Evolutionary conservation across 345 rosid species (phyloP), one percentile per base, ranked within the genome.

Genomic region (Populus tremula): DNA sequence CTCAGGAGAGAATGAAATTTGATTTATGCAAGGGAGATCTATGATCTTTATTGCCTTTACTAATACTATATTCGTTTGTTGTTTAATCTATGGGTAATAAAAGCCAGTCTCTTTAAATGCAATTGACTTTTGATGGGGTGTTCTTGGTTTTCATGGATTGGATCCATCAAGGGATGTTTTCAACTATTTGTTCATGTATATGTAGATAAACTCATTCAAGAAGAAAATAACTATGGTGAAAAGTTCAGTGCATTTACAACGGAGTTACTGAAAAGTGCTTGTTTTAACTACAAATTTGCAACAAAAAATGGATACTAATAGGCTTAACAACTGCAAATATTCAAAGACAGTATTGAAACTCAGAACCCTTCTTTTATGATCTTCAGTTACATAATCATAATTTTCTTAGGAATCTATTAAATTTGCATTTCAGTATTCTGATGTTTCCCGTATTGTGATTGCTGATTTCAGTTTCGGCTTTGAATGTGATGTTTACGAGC

Each of bases 401-500:
- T 47, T 70, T 27, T 11, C 39, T 70, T 25, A 17, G 17, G 29
- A 13, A 47, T 25, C 36, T 27, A 70, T 33, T 33, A 33, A 33
- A 33, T 33, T 27, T 71, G 21, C 16, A 72, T 20, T 27, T 67
- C 10, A 50, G 68, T 35, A 54, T 72, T 54, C 71, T 87, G 79
- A 82, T 56, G 35, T 77, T 56, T 75, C 54, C 54, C 66, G n/a
- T 38, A 5, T 67, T 72, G n/a, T 23, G 71, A 31, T 62, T 85
- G 83, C 45, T 47, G 17, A 45, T 45, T 47, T 47, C 88, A 93
- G 98, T 86, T 35, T 83, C 92, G 67, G 98, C 96, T 72, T 94
- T 96, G 49, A 96, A 92, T 80, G 97, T 89, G 45, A 89, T 91
- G 87, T 93, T 78, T 70, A 93, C 88, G 72, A 91, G 92, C 88